Evolutionary conservation across 139 green algal genomes (phyloP), one percentile per base, ranked within the genome.

Genomic region (Pleodorina starrii): DNA sequence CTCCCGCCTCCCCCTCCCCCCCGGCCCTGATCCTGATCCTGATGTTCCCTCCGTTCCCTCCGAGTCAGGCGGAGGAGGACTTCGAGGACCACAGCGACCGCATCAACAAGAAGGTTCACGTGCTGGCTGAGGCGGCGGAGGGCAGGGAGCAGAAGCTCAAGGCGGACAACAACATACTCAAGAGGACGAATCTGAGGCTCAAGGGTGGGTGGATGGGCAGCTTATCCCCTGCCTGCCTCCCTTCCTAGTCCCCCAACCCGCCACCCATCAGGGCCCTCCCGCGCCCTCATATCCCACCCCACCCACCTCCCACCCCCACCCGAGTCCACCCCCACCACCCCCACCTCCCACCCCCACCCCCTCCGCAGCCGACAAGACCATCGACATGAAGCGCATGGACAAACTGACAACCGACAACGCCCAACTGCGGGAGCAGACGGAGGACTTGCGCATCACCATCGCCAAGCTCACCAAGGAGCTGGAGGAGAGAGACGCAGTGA

Each of bases 401-500:
- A 84, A 80, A 50, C 38, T 94, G 72, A 48, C 51, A 16, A 81
- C 88, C 32, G 91, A 94, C 68, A 90, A 86, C 63, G 71, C 84
- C 0, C 44, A 84, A 40, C 57, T 90, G 54, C 48, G 54, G 1
- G 86, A 91, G 35, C n/a, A 69, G 69, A 46, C 36, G 0, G 84
- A 89, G 69, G 90, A 94, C 43, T 81, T 88, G n/a, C 38, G 86
- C 46, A 38, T 90, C 29, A 93, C 84, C 35, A 89, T 95, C 42
- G 23, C 35, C 19, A 93, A 92, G 74, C 85, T 95, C 69, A 60
- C 77, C 25, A 35, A 83, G 1, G 92, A 96, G 90, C 89, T 95
- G 54, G 76, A 92, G 23, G 93, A 95, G 91, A 78, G 93, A 0
- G 93, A 96, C 59, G 69, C 60, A 2, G 93, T 96, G 36, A 94